Evolutionary conservation across 768 basidiomycete genomes (phyloP).

Genomic region (Tricholoma furcatifolium): DNA sequence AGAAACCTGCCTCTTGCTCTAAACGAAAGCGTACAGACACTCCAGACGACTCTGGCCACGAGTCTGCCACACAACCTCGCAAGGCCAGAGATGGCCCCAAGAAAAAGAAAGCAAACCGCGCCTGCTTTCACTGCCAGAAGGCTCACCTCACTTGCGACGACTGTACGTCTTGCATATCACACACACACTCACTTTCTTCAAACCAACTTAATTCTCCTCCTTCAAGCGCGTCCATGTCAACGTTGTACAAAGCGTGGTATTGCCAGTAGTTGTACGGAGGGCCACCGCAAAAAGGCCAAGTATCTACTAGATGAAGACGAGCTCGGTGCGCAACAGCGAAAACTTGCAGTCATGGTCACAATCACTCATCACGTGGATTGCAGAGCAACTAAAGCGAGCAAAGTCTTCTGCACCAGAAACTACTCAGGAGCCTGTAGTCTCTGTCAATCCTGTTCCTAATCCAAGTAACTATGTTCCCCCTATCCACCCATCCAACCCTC

Average conservation of each 20-base stretch:
- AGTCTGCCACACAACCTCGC: slow-evolving; percentile 42
- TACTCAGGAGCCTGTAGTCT: slow-evolving; percentile 31
- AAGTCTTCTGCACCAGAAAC: slow-evolving; percentile 41
- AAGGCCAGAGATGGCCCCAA: slow-evolving; percentile 76
- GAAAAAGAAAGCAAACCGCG: slow-evolving; percentile 94
- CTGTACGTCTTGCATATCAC: slow-evolving; percentile 52
- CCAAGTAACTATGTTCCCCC: slow-evolving; percentile 24
- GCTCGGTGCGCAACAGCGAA: slow-evolving; percentile 55
- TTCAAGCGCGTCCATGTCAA: slow-evolving; percentile 89
- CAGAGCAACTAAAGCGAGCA: slow-evolving; percentile 50
- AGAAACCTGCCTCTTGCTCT: slow-evolving; percentile 29
- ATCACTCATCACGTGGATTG: slow-evolving; percentile 37
- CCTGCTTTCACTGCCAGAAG: slow-evolving; percentile 95
- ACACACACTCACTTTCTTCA: no score
- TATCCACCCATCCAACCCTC: slow-evolving; percentile 17
- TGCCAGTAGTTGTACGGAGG: slow-evolving; percentile 86
- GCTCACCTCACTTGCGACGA: slow-evolving; percentile 99
- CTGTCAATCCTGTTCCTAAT: slow-evolving; percentile 2
- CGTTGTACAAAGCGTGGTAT: slow-evolving; percentile 95
- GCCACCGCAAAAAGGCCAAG: slow-evolving; percentile 96
- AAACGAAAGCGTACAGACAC: slow-evolving; percentile 68
- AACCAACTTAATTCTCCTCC: slow-evolving; percentile 17
- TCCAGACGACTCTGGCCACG: slow-evolving; percentile 53
- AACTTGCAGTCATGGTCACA: slow-evolving; percentile 22
- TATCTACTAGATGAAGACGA: slow-evolving; percentile 95